Evolutionary conservation across 164 flowering plant genomes (phyloP).

Genomic region (Taxillus chinensis): DNA sequence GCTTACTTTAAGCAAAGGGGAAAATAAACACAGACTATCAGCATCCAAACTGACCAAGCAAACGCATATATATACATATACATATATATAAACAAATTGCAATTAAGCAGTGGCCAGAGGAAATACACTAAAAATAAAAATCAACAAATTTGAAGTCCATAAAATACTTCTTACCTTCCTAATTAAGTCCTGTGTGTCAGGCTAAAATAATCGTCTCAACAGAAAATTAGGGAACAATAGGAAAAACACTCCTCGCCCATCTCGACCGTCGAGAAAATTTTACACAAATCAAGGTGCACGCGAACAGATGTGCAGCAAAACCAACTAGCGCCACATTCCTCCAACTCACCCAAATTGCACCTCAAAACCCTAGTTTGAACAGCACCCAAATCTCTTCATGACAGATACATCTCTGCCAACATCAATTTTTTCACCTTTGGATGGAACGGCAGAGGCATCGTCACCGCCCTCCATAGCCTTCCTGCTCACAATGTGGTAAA

Average conservation of each 20-base stretch:
- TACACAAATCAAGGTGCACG: constrained; percentile 10
- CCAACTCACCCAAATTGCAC: neutral
- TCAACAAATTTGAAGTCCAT: too few relatives aligned
- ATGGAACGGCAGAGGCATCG: constrained; percentile 35
- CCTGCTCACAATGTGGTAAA: constrained; percentile 62
- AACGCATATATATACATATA: too few relatives aligned
- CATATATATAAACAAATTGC: too few relatives aligned
- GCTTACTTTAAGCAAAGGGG: too few relatives aligned
- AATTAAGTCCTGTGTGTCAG: constrained; percentile 3
- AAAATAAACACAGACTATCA: too few relatives aligned
- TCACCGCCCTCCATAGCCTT: constrained; percentile 50
- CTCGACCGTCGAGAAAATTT: constrained; percentile 9
- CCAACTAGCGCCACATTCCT: constrained; percentile 8
- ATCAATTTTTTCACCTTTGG: constrained; percentile 60
- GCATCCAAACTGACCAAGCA: too few relatives aligned
- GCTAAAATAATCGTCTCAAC: neutral
- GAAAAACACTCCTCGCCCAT: neutral
- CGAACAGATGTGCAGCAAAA: constrained; percentile 12
- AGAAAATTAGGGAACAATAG: neutral
- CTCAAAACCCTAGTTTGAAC: constrained; percentile 32
- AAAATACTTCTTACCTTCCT: neutral
- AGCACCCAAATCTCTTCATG: constrained; percentile 49
- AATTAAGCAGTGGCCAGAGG: too few relatives aligned
- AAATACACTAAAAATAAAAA: too few relatives aligned
- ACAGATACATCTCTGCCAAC: constrained; percentile 53